A percentile compares a stretch with the other conserved stretches of the same genome.
Evolutionary conservation across 192 early-diverging fungal species (phyloP).

Genomic region (Linnemannia hyalina): DNA sequence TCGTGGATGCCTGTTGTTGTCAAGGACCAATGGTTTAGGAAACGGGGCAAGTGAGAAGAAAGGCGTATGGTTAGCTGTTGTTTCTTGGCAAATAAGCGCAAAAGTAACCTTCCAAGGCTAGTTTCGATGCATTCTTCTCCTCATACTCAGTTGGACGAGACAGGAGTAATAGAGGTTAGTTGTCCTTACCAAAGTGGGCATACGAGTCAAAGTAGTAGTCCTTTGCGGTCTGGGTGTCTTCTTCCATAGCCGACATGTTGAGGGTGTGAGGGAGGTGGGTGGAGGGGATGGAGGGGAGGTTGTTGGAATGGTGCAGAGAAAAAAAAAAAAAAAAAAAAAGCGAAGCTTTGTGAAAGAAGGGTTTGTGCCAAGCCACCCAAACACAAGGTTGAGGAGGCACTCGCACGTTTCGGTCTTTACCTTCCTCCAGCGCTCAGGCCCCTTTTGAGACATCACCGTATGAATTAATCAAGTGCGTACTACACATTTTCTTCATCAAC

Average conservation of each 20-base stretch:
- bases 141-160: neutral
- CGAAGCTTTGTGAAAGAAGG: neutral
- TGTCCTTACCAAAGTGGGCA: conserved; percentile 91
- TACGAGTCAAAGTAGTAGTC: conserved; percentile 99
- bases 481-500: too few relatives aligned
- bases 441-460: neutral
- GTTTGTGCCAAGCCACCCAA: neutral
- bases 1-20: conserved; percentile 83
- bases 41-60: neutral
- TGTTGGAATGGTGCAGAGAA: neutral
- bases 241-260: conserved; percentile 55
- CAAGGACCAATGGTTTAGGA: neutral
- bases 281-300: neutral
- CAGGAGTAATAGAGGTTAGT: neutral
- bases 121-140: neutral
- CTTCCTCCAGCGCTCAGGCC: too few relatives aligned
- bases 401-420: too few relatives aligned
- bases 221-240: conserved; percentile 59
- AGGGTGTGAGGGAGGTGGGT: neutral
- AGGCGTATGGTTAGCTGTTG: neutral
- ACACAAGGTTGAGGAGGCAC: neutral
- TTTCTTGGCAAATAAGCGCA: neutral
- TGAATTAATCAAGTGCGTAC: too few relatives aligned
- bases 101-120: neutral
- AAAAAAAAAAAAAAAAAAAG: conserved; percentile 42